Percentiles rank a stretch among this genome's conserved stretches.
These are phyloP conservation scores for Cadophora malorum DNA, from an alignment of 2,329 filamentous ascomycete genomes.

Conservation along the genomic window DNA sequence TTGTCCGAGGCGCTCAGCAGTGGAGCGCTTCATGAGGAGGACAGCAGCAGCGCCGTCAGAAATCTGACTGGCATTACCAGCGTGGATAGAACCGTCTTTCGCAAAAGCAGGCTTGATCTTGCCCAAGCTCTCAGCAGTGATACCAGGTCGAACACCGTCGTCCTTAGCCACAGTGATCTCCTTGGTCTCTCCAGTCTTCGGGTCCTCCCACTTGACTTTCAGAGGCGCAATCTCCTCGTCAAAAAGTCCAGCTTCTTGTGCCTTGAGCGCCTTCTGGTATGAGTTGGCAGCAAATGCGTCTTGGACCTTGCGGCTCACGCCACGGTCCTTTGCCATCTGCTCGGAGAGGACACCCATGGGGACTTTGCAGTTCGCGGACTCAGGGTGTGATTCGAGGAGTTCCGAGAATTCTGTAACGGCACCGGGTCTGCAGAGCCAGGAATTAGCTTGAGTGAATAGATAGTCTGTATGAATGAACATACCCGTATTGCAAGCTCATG, in stretches of 20 bases:
- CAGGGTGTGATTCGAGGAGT: conserved; percentile 78
- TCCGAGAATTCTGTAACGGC: conserved; percentile 95
- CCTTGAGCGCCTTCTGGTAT: conserved; percentile 87
- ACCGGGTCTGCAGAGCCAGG: conserved; percentile 60
- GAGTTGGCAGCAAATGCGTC: conserved; percentile 94
- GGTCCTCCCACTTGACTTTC: conserved; percentile 86
- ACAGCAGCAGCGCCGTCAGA: conserved; percentile 96
- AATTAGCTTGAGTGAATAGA: conserved; percentile 17
- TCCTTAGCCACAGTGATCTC: conserved; percentile 84
- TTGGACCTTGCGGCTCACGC: conserved; percentile 74
- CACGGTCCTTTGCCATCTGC: conserved; percentile 88
- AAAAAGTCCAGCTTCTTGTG: conserved; percentile 89
- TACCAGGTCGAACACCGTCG: conserved; percentile 84
- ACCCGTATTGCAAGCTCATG: conserved; percentile 94
- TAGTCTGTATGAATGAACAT: conserved; percentile 44
- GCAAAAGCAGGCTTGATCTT: conserved; percentile 93
- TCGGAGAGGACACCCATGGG: conserved; percentile 95
- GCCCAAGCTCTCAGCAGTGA: conserved; percentile 84
- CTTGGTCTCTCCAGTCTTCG: conserved; percentile 86
- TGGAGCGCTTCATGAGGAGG: conserved; percentile 92
- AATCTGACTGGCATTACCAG: conserved; percentile 94
- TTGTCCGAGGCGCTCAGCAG: conserved; percentile 87
- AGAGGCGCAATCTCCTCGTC: conserved; percentile 89
- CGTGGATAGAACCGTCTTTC: conserved; percentile 92
- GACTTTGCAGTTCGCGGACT: conserved; percentile 95